phyloP scores from a whole-genome alignment of 148 eudicot genomes.

The Cornus florida region DNA sequence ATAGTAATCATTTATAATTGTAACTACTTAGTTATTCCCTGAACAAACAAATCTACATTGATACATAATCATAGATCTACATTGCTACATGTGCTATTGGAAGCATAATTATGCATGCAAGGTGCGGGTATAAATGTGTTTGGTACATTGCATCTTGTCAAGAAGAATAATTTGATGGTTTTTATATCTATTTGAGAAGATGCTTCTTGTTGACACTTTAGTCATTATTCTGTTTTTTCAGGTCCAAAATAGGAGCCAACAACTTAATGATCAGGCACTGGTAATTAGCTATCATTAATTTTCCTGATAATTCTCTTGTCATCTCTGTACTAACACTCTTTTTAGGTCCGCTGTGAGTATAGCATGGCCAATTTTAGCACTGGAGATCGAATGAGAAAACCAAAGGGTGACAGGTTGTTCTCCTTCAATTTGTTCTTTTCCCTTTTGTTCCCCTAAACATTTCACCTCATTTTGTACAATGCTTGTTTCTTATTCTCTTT shows the following conservation, averaged over 20 bases:
- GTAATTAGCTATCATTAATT: conserved; percentile 34
- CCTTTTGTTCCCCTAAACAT: neutral
- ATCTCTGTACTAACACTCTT: neutral
- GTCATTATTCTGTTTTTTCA: conserved; percentile 22
- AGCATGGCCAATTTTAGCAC: conserved; percentile 99
- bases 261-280: conserved; percentile 74
- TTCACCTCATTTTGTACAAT: neutral
- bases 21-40: no score
- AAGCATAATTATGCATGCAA: no score
- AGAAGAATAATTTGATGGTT: neutral
- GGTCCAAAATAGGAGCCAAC: conserved; percentile 84
- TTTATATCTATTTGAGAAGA: neutral
- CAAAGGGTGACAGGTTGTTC: conserved; percentile 89
- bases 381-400: conserved; percentile 91
- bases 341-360: conserved; percentile 88
- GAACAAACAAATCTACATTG: no score
- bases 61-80: no score
- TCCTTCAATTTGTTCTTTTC: neutral
- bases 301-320: neutral
- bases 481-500: no score
- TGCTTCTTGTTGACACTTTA: neutral
- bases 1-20: no score
- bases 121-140: neutral
- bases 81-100: no score
- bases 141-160: no score